Evolutionary conservation across 257 asterid species (phyloP), one percentile per base, ranked within the genome.

Genomic region (Cynanchum wilfordii): DNA sequence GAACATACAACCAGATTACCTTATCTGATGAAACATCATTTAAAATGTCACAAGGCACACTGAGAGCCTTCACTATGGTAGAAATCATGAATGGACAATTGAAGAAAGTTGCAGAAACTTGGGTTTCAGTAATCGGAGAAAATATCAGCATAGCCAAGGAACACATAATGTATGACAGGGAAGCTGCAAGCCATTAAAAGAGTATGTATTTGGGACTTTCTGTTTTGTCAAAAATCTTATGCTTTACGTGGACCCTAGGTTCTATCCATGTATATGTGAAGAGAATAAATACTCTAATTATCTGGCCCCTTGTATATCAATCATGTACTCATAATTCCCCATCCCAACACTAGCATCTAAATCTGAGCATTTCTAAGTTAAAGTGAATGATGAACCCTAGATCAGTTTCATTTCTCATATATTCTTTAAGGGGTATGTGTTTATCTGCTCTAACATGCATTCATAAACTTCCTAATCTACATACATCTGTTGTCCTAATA

Each of bases 71-170:
- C 77, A 91, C 96, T 13, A 20, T 84, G 7, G 96, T 84, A 44
- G 96, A 91, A 63, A 82, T 89, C 15, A 66, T 73, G 64, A 80
- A 89, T 15, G 91, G 96, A 74, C 81, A 62, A 65, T 75, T 88
- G 79, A 84, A 79, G 66, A 88, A 85, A 75, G 82, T 89, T 74
- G 77, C 90, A 51, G 97, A 91, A 84, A 87, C 90, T 64, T 94
- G 98, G 97, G 91, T 94, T 75, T 88, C 93, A 16, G 97, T 91
- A 38, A 17, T 62, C 10, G 86, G 86, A 70, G 96, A 81, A 68
- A 73, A 82, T 9, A 77, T 77, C 69, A 56, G 57, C 16, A 33
- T 90, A 73, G 86, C 79, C 44, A 79, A 86, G 55, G 97, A 92
- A 84, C 76, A 83, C 36, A 56, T 83, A 59, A 68, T 90, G 57